Conservation (phyloP, 768 basidiomycete genomes). For the Wakefieldia striispora region DNA sequence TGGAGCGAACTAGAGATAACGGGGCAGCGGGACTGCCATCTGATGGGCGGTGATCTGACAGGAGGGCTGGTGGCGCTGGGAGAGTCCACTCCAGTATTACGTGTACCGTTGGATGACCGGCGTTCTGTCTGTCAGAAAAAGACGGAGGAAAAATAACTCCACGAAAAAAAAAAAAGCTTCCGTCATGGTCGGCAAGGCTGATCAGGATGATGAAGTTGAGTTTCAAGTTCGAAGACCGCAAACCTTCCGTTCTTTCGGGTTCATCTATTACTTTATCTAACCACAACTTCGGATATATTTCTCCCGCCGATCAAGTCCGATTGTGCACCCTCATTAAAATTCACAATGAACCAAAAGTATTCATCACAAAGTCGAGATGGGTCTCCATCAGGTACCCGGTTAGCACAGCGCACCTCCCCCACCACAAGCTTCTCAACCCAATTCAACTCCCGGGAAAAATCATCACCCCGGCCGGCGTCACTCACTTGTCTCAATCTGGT, state of each 20-base stretch:
- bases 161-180: slow-evolving; percentile 23
- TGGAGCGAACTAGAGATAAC: slow-evolving; percentile 11
- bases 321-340: slow-evolving; percentile 13
- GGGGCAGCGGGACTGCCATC: neutral
- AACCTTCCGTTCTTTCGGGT: slow-evolving; percentile 26
- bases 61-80: slow-evolving; percentile 4
- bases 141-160: slow-evolving; percentile 25
- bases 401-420: no score
- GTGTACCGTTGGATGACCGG: slow-evolving; percentile 7
- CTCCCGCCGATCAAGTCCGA: slow-evolving; percentile 36
- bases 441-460: slow-evolving; percentile 6
- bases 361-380: neutral
- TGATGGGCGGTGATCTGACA: no score
- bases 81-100: slow-evolving; percentile 19
- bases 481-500: slow-evolving; percentile 19
- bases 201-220: slow-evolving; percentile 27
- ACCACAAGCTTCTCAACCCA: no score
- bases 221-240: slow-evolving; percentile 33
- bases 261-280: slow-evolving; percentile 34
- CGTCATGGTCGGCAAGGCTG: slow-evolving; percentile 32
- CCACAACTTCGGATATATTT: slow-evolving; percentile 23
- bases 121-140: slow-evolving; percentile 18
- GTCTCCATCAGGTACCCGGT: no score
- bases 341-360: slow-evolving; percentile 17
- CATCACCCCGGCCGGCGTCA: slow-evolving; percentile 5